Conservation (phyloP, 2,329 filamentous ascomycete species). For the Xylariaceae sp. region DNA sequence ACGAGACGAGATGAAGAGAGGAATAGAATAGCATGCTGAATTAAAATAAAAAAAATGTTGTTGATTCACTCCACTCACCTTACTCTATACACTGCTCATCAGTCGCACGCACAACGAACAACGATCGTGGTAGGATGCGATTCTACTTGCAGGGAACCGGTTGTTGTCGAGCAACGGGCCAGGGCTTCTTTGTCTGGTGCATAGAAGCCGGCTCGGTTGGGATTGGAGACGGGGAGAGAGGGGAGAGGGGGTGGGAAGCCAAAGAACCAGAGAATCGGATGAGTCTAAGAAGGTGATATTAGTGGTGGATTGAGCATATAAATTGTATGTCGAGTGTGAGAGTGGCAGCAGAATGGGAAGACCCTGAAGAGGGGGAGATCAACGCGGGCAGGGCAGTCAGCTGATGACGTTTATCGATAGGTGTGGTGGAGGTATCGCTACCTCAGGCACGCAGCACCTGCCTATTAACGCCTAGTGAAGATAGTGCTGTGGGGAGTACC, state of each 20-base stretch:
- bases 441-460: not conserved
- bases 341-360: not conserved
- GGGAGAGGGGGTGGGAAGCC: not conserved
- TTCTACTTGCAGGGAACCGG: constrained; percentile 14
- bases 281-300: not conserved
- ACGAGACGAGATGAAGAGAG: not conserved
- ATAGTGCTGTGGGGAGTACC: not conserved
- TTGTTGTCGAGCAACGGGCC: constrained; percentile 23
- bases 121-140: constrained; percentile 20
- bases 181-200: not conserved
- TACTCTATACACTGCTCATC: constrained; percentile 7
- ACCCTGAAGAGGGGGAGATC: not conserved
- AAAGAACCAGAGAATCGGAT: not conserved
- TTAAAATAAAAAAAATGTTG: constrained; percentile 1
- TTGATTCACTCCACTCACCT: too few species aligned
- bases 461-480: not conserved
- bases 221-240: constrained; percentile 5
- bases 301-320: not conserved
- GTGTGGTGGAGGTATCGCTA: not conserved
- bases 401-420: not conserved
- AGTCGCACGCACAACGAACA: constrained; percentile 8
- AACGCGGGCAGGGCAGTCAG: not conserved
- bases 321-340: not conserved
- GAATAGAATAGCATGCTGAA: not conserved
- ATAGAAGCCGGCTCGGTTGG: not conserved